Conservation (phyloP, 2,329 filamentous ascomycete genomes). For the Aspergillus novofumigatus region DNA sequence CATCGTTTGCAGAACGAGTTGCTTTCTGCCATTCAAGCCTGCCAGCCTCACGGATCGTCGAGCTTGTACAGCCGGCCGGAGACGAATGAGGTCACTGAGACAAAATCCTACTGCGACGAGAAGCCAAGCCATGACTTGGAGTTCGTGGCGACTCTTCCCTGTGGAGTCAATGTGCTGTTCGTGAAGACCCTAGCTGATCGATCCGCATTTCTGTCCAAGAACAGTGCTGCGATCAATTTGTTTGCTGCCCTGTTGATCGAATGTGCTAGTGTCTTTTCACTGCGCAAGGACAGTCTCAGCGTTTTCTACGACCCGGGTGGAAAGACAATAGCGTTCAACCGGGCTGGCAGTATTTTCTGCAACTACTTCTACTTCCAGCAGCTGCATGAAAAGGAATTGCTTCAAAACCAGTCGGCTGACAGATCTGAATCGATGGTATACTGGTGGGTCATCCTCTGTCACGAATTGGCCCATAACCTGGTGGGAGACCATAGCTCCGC, state of each 20-base stretch:
- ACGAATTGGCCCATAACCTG: slow-evolving; percentile 93
- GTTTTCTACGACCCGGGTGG: slow-evolving; percentile 81
- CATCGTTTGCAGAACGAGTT: slow-evolving; percentile 50
- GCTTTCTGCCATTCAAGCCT: slow-evolving; percentile 72
- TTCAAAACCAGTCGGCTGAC: slow-evolving; percentile 35
- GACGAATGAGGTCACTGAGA: slow-evolving; percentile 72
- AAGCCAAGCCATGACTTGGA: slow-evolving; percentile 68
- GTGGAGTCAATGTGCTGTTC: slow-evolving; percentile 71
- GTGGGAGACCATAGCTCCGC: slow-evolving; percentile 71
- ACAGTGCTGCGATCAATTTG: slow-evolving; percentile 59
- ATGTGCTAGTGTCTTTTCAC: slow-evolving; percentile 66
- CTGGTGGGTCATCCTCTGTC: slow-evolving; percentile 95
- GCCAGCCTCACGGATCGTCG: slow-evolving; percentile 70
- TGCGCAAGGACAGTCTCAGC: slow-evolving; percentile 67
- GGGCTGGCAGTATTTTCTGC: slow-evolving; percentile 82
- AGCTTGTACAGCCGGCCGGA: slow-evolving; percentile 68
- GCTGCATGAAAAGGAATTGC: slow-evolving; percentile 60
- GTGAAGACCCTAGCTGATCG: slow-evolving; percentile 51
- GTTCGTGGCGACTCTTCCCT: slow-evolving; percentile 65
- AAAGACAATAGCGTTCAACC: slow-evolving; percentile 89
- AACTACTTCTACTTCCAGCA: slow-evolving; percentile 85
- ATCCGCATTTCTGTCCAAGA: slow-evolving; percentile 56
- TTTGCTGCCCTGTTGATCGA: slow-evolving; percentile 70
- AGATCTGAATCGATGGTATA: slow-evolving; percentile 70
- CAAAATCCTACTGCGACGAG: slow-evolving; percentile 80